A percentile compares a stretch with the other conserved stretches of the same genome.
Evolutionary conservation across 2,329 filamentous ascomycete species (phyloP).

Genomic region (Trichocomaceae sp.): DNA sequence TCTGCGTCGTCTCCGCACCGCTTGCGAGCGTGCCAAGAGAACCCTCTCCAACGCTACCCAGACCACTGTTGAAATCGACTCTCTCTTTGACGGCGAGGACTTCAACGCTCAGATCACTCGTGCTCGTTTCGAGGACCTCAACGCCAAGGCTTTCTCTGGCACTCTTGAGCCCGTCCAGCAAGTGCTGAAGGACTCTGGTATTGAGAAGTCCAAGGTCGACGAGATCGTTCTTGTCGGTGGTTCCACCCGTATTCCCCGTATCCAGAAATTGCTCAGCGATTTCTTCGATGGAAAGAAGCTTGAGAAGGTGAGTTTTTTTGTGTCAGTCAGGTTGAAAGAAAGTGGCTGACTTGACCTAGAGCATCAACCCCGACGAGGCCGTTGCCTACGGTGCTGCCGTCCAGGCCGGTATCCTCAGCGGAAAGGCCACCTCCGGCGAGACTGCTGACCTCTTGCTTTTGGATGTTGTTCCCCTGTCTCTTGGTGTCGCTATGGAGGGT

Average conservation of each 20-base stretch:
- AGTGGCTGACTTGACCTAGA: conserved; percentile 33
- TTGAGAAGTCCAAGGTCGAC: conserved; percentile 88
- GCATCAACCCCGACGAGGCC: conserved; percentile 99
- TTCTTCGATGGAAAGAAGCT: conserved; percentile 99
- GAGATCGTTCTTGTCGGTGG: conserved; percentile 99
- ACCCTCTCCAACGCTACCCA: conserved; percentile 95
- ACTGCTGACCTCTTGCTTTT: conserved; percentile 90
- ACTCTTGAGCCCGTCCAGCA: conserved; percentile 94
- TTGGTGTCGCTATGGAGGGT: conserved; percentile 99
- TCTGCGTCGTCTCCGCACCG: conserved; percentile 89
- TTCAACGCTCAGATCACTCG: conserved; percentile 96
- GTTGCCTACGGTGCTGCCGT: conserved; percentile 98
- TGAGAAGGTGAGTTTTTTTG: conserved; percentile 59
- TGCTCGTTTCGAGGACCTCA: conserved; percentile 97
- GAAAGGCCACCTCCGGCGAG: conserved; percentile 93
- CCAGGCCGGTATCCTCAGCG: conserved; percentile 96
- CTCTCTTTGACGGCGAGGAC: conserved; percentile 95
- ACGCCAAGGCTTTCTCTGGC: conserved; percentile 88
- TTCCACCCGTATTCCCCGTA: conserved; percentile 95
- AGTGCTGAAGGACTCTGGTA: conserved; percentile 84
- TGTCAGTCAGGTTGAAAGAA: not conserved
- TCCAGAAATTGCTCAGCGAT: conserved; percentile 98
- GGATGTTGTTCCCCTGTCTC: conserved; percentile 91
- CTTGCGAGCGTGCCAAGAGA: conserved; percentile 99
- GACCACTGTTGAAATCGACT: conserved; percentile 97